Percentiles rank a stretch among this genome's conserved stretches.
Evolutionary conservation across 2,329 filamentous ascomycete genomes (phyloP).

Genomic region (Penicillium sp.): DNA sequence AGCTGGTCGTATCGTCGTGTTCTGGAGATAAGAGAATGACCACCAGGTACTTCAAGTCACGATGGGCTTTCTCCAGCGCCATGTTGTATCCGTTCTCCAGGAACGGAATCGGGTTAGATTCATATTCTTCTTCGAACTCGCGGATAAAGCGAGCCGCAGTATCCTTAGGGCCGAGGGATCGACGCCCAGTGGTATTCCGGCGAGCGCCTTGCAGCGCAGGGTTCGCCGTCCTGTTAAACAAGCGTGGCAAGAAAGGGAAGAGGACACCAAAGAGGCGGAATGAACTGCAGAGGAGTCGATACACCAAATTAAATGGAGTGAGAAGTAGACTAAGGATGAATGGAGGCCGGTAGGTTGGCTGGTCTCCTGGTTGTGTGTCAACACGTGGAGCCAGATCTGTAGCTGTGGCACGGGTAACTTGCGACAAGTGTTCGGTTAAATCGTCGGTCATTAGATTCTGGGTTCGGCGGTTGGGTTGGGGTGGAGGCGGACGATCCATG

Average conservation of each 20-base stretch:
- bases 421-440: constrained; percentile 33
- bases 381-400: constrained; percentile 76
- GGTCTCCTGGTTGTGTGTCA: constrained; percentile 68
- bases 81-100: constrained; percentile 88
- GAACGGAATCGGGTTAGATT: constrained; percentile 65
- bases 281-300: constrained; percentile 63
- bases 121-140: constrained; percentile 94
- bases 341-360: constrained; percentile 67
- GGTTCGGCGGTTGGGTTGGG: constrained; percentile 60
- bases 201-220: constrained; percentile 47
- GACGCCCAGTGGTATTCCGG: constrained; percentile 65
- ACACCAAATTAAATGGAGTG: constrained; percentile 76
- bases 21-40: constrained; percentile 86
- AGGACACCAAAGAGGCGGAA: constrained; percentile 74
- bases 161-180: constrained; percentile 78
- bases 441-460: constrained; percentile 65
- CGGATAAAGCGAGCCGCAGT: constrained; percentile 84
- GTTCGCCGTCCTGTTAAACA: constrained; percentile 48
- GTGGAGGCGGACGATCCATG: constrained; percentile 58
- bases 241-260: constrained; percentile 73
- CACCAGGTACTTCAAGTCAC: constrained; percentile 86
- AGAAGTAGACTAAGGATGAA: constrained; percentile 76
- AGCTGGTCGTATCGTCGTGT: constrained; percentile 84
- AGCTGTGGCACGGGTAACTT: constrained; percentile 39
- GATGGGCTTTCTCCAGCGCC: constrained; percentile 84